phyloP scores from a whole-genome alignment of 352 stramenopile species.

The Pythium utonaiense region DNA sequence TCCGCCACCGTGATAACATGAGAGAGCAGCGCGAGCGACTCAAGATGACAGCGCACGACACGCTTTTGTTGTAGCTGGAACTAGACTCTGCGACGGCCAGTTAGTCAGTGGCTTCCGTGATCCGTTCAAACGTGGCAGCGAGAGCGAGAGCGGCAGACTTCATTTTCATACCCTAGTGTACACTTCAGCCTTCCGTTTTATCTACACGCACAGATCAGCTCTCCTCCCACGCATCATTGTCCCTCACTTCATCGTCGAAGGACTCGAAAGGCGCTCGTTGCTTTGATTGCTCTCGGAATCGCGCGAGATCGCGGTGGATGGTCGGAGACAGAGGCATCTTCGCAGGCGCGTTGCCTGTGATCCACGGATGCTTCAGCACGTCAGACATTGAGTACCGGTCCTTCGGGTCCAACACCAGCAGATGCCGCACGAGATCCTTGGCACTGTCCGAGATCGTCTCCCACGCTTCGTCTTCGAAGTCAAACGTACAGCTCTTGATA shows the following conservation, averaged over 20 bases:
- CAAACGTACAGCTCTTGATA: constrained; percentile 74
- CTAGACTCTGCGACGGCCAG: no score
- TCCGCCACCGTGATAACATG: neutral
- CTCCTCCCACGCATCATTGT: neutral
- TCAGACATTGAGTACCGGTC: constrained; percentile 64
- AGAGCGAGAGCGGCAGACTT: no score
- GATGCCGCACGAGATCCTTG: constrained; percentile 71
- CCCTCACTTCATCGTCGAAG: constrained; percentile 21
- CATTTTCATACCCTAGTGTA: no score
- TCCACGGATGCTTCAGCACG: constrained; percentile 71
- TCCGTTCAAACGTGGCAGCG: no score
- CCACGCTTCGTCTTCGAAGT: constrained; percentile 74
- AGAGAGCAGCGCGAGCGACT: neutral
- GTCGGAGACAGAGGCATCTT: constrained; percentile 54
- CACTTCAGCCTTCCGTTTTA: constrained; percentile 6
- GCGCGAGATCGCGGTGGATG: constrained; percentile 64
- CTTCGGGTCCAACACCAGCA: constrained; percentile 72
- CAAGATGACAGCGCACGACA: neutral
- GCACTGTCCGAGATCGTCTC: constrained; percentile 50
- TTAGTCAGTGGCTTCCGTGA: no score
- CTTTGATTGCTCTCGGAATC: constrained; percentile 56
- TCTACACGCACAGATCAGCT: constrained; percentile 7
- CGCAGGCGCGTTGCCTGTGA: constrained; percentile 25
- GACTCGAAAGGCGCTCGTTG: constrained; percentile 23
- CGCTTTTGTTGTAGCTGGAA: no score